Conservation (phyloP, 2,329 filamentous ascomycete species). For the Apiospora hydei region DNA sequence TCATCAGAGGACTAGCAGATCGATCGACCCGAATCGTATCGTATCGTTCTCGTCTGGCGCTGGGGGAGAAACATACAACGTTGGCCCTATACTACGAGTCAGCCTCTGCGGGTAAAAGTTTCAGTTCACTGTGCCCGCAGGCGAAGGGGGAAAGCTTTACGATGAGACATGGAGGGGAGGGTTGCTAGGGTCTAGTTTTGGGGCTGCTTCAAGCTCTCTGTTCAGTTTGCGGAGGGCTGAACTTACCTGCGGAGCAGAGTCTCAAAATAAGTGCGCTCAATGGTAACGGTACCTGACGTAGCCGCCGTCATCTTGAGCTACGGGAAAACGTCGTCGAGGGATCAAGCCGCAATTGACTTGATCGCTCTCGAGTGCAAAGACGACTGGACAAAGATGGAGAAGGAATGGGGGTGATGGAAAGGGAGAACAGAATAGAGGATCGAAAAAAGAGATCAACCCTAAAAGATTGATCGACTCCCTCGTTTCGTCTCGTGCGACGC, state of each 20-base stretch:
- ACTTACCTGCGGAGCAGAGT: conserved; percentile 67
- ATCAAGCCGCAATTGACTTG: conserved; percentile 19
- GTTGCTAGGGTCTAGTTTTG: conserved; percentile 3
- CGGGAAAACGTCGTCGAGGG: background rate
- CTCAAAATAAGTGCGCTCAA: conserved; percentile 68
- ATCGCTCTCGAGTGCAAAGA: background rate
- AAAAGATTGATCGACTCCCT: conserved; percentile 16
- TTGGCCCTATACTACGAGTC: conserved; percentile 37
- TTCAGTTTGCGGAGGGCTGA: conserved; percentile 16
- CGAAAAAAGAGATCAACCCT: conserved; percentile 18
- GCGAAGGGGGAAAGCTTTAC: conserved; percentile 9
- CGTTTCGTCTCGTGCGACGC: conserved; percentile 19
- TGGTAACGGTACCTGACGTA: conserved; percentile 54
- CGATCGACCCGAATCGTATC: conserved; percentile 1
- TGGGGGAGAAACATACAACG: conserved; percentile 35
- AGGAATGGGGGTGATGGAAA: conserved; percentile 11
- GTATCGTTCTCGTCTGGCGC: background rate
- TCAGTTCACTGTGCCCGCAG: conserved; percentile 16
- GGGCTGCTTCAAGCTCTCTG: background rate
- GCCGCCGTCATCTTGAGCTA: conserved; percentile 35
- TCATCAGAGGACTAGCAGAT: conserved; percentile 29
- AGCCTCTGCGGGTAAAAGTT: conserved; percentile 27
- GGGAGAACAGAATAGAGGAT: conserved; percentile 1
- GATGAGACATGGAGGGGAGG: conserved; percentile 20
- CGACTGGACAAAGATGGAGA: background rate